These are phyloP conservation scores for Pichia sp. DNA, from an alignment of 1,139 yeast species.

Conservation along the genomic window DNA sequence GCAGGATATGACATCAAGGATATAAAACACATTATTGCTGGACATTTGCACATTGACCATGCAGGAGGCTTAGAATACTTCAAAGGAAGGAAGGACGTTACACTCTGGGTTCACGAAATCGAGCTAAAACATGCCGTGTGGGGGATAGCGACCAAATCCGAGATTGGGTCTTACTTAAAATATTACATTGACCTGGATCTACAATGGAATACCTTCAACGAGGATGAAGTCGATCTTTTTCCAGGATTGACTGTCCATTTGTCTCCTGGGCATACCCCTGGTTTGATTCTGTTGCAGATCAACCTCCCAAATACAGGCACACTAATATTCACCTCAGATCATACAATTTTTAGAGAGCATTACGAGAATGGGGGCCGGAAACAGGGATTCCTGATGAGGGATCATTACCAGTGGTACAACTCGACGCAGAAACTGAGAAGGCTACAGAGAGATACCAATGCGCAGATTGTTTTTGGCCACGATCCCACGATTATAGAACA, in stretches of 20 bases:
- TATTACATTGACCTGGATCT: conserved; percentile 11
- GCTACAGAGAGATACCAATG: conserved; percentile 10
- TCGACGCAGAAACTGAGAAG: conserved; percentile 8
- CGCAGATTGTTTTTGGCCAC: conserved; percentile 7
- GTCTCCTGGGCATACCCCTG: conserved; percentile 11
- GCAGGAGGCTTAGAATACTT: conserved; percentile 11
- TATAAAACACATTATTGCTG: conserved; percentile 8
- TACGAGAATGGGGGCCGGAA: conserved; percentile 10
- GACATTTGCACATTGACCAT: conserved; percentile 12
- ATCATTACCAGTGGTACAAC: conserved; percentile 9
- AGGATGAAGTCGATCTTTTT: conserved; percentile 6
- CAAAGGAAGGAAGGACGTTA: conserved; percentile 5
- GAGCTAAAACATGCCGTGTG: conserved; percentile 11
- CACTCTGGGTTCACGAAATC: conserved; percentile 10
- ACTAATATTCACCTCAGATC: conserved; percentile 9
- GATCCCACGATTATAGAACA: conserved; percentile 7
- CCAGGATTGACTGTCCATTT: conserved; percentile 7
- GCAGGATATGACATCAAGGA: conserved; percentile 7
- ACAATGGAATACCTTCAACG: conserved; percentile 9
- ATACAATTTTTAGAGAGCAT: conserved; percentile 7
- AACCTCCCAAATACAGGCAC: conserved; percentile 9
- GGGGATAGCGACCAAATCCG: conserved; percentile 10
- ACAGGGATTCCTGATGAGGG: conserved; percentile 8
- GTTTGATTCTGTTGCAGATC: conserved; percentile 6
- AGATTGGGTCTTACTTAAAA: conserved; percentile 5